A percentile compares a stretch with the other conserved stretches of the same genome.
phyloP scores from a whole-genome alignment of 192 early-diverging fungal species.

The Entomortierella chlamydospora region DNA sequence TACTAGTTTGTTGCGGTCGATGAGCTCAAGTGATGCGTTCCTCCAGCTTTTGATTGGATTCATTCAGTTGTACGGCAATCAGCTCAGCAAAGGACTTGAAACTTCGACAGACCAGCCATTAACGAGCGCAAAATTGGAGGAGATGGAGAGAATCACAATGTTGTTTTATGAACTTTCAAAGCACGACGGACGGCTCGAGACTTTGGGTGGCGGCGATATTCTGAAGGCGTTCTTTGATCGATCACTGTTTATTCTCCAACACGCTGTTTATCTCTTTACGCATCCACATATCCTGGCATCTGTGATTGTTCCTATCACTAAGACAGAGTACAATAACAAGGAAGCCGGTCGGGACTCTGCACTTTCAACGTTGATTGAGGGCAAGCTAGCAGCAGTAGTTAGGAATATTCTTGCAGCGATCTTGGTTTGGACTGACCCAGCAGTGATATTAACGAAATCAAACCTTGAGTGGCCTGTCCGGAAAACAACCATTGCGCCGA shows the following conservation, averaged over 20 bases:
- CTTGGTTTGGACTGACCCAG: conserved; percentile 50
- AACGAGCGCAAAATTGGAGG: conserved; percentile 58
- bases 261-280: conserved; percentile 52
- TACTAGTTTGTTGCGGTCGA: conserved; percentile 55
- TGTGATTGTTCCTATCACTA: conserved; percentile 39
- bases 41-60: conserved; percentile 59
- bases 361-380: conserved; percentile 35
- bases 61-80: conserved; percentile 57
- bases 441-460: conserved; percentile 38
- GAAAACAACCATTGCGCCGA: conserved; percentile 52
- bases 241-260: conserved; percentile 45
- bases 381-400: conserved; percentile 39
- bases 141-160: conserved; percentile 65
- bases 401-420: conserved; percentile 53
- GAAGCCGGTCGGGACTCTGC: conserved; percentile 10
- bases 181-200: conserved; percentile 34
- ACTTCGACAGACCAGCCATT: conserved; percentile 48
- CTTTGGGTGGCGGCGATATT: conserved; percentile 23
- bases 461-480: conserved; percentile 58
- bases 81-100: conserved; percentile 59
- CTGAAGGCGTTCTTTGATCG: conserved; percentile 47
- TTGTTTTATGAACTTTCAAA: conserved; percentile 63
- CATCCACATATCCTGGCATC: conserved; percentile 45
- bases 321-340: conserved; percentile 32
- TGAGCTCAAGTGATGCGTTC: conserved; percentile 45